phyloP scores from a whole-genome alignment of 768 basidiomycete genomes.

The Leucosporidium yakuticum region DNA sequence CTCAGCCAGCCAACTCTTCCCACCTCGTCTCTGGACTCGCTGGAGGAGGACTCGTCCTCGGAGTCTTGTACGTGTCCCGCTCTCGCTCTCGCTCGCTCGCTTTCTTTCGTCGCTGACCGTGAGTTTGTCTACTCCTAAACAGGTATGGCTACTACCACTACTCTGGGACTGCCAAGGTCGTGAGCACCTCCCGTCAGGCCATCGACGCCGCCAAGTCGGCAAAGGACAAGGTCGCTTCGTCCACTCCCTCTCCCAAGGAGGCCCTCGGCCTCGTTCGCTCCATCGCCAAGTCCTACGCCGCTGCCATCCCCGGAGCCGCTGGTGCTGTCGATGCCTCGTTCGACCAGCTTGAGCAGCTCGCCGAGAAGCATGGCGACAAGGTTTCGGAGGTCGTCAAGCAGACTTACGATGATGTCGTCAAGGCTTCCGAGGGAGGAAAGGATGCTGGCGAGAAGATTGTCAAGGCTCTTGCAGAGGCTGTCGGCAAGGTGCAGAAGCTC shows the following conservation, averaged over 20 bases:
- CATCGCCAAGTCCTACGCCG: slow-evolving; percentile 35
- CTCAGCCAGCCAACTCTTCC: slow-evolving; percentile 6
- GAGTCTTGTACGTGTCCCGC: slow-evolving; percentile 13
- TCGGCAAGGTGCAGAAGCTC: slow-evolving; percentile 29
- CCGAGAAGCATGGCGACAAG: slow-evolving; percentile 35
- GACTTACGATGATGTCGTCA: slow-evolving; percentile 33
- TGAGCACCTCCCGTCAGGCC: slow-evolving; percentile 24
- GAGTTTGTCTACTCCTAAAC: not conserved
- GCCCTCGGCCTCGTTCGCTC: slow-evolving; percentile 31
- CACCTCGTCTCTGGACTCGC: slow-evolving; percentile 33
- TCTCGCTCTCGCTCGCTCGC: not conserved
- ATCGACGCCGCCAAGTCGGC: slow-evolving; percentile 18
- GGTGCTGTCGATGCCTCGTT: slow-evolving; percentile 31
- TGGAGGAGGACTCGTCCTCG: slow-evolving; percentile 35
- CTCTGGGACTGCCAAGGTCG: slow-evolving; percentile 32
- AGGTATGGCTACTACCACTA: slow-evolving; percentile 39
- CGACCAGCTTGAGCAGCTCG: slow-evolving; percentile 33
- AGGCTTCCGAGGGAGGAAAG: slow-evolving; percentile 31
- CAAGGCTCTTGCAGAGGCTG: slow-evolving; percentile 25
- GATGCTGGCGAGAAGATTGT: slow-evolving; percentile 30
- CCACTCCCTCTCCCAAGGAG: slow-evolving; percentile 32
- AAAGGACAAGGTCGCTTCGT: slow-evolving; percentile 32
- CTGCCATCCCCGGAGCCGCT: slow-evolving; percentile 35
- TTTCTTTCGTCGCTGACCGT: not conserved
- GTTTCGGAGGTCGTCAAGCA: slow-evolving; percentile 33